Conservation (phyloP, 495 filamentous ascomycete genomes). For the Trichoderma orchidacearum region DNA sequence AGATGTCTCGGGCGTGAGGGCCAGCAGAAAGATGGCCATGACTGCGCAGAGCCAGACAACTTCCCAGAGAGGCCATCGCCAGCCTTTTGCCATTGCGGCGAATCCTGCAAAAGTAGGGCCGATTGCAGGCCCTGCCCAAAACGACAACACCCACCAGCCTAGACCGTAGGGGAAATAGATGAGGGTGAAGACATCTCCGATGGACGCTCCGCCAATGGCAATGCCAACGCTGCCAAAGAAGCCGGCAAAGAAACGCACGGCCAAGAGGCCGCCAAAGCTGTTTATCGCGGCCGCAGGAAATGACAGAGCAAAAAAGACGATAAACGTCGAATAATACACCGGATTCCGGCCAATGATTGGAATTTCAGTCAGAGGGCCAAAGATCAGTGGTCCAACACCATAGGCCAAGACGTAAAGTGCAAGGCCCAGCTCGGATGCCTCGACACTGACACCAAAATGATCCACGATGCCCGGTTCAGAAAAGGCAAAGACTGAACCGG, state of each 20-base stretch:
- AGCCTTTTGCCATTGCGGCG: not conserved
- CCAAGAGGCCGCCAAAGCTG: not conserved
- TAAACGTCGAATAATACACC: not conserved
- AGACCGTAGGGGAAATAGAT: not conserved
- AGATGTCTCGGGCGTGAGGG: not conserved
- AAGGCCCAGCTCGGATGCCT: not conserved
- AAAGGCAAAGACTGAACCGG: not conserved
- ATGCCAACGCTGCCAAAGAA: not conserved
- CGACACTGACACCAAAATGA: not conserved
- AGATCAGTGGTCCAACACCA: not conserved
- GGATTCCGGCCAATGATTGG: not conserved
- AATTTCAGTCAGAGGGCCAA: not conserved
- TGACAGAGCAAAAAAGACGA: not conserved
- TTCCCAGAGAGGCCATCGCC: not conserved
- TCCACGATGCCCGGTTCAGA: not conserved
- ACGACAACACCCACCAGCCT: not conserved
- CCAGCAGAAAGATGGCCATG: not conserved
- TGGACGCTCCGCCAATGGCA: not conserved
- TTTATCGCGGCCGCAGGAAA: not conserved
- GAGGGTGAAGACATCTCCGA: not conserved
- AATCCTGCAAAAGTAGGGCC: not conserved
- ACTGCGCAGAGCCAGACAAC: not conserved
- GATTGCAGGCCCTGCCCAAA: not conserved
- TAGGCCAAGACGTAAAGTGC: not conserved
- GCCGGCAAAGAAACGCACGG: not conserved